Conservation (phyloP, 148 eudicot species). For the Fagopyrum esculentum region DNA sequence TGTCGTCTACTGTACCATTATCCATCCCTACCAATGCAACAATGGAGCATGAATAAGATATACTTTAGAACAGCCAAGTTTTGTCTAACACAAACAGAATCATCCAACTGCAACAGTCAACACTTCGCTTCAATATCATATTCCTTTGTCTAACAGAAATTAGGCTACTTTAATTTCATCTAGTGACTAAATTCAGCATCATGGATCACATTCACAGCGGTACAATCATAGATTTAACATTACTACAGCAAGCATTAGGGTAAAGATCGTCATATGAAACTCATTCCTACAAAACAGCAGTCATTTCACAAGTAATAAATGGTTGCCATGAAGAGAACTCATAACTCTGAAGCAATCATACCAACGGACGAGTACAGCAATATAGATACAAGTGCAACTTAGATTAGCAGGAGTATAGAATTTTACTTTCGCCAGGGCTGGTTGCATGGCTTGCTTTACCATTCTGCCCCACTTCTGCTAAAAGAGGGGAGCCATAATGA, state of each 20-base stretch:
- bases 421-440: conserved; percentile 64
- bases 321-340: background rate
- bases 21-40: conserved; percentile 35
- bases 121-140: background rate
- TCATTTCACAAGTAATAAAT: background rate
- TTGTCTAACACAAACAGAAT: background rate
- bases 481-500: conserved; percentile 64
- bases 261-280: background rate
- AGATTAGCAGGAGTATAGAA: background rate
- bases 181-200: background rate
- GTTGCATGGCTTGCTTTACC: conserved; percentile 56
- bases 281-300: background rate
- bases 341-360: background rate
- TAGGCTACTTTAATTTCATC: background rate
- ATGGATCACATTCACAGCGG: background rate
- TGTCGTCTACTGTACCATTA: conserved; percentile 64
- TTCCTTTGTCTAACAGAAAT: background rate
- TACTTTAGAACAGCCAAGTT: background rate
- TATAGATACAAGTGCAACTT: background rate
- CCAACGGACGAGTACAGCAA: background rate
- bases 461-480: conserved; percentile 55
- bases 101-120: conserved; percentile 1
- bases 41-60: background rate
- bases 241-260: background rate
- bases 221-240: background rate